These are phyloP conservation scores for Gnomoniopsis sp. DNA, from an alignment of 2,329 filamentous ascomycete genomes.

Conservation along the genomic window DNA sequence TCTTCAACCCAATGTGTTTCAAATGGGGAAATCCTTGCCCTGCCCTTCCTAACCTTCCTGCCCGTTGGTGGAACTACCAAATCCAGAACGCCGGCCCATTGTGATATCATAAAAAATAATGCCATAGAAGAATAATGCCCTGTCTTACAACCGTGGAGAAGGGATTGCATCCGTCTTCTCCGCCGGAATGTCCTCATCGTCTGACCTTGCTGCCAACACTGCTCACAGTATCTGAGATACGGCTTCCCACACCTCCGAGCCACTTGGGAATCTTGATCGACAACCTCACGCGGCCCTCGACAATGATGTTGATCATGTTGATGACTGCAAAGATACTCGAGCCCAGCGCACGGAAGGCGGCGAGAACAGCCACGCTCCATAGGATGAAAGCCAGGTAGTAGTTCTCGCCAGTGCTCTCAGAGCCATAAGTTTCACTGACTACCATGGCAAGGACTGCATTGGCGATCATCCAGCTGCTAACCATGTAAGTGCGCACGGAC, in stretches of 20 bases:
- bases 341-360: slow-evolving; percentile 83
- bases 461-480: slow-evolving; percentile 87
- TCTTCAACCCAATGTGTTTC: no score
- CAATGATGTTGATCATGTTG: slow-evolving; percentile 77
- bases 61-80: neutral
- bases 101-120: slow-evolving; percentile 4
- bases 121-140: neutral
- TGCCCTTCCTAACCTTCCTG: neutral
- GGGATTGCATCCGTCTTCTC: neutral
- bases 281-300: slow-evolving; percentile 74
- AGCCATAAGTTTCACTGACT: slow-evolving; percentile 79
- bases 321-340: slow-evolving; percentile 78
- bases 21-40: neutral
- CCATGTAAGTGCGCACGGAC: slow-evolving; percentile 96
- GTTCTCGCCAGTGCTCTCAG: slow-evolving; percentile 71
- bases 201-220: slow-evolving; percentile 44
- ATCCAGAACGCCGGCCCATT: neutral
- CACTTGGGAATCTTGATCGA: slow-evolving; percentile 53
- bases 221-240: slow-evolving; percentile 46
- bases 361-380: slow-evolving; percentile 83
- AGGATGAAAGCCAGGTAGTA: slow-evolving; percentile 90
- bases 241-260: slow-evolving; percentile 41
- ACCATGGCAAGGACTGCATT: slow-evolving; percentile 94
- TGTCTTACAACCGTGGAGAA: neutral
- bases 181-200: slow-evolving; percentile 23